These are phyloP conservation scores for Mycena epipterygia DNA, from an alignment of 768 basidiomycete genomes.

Conservation along the genomic window DNA sequence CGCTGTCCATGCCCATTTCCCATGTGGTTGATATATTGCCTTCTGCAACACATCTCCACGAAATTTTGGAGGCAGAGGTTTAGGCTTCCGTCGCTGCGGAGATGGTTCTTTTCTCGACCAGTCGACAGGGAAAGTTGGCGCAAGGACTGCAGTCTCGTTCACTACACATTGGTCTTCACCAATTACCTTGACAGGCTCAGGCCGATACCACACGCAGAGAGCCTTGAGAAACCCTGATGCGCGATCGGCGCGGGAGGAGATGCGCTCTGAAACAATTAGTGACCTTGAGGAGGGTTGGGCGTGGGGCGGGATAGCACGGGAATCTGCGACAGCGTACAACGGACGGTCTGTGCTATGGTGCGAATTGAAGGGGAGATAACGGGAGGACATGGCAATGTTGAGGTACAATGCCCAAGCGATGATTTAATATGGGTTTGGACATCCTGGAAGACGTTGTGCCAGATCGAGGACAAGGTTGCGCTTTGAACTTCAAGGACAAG, in stretches of 20 bases:
- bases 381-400: slow-evolving; percentile 9
- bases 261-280: not conserved
- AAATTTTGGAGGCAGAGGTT: slow-evolving; percentile 10
- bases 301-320: not conserved
- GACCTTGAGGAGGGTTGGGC: not conserved
- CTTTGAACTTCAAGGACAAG: slow-evolving; percentile 11
- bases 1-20: slow-evolving; percentile 39
- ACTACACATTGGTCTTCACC: not conserved
- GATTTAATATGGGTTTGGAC: slow-evolving; percentile 6
- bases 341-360: slow-evolving; percentile 11
- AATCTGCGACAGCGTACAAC: slow-evolving; percentile 15
- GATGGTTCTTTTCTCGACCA: slow-evolving; percentile 9
- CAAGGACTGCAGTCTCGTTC: not conserved
- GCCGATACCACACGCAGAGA: slow-evolving; percentile 21
- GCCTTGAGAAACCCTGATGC: slow-evolving; percentile 21
- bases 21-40: slow-evolving; percentile 33
- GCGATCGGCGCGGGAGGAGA: slow-evolving; percentile 13
- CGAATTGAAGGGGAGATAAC: slow-evolving; percentile 7
- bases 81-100: not conserved
- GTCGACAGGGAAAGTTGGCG: slow-evolving; percentile 19
- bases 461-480: slow-evolving; percentile 21
- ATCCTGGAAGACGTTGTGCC: slow-evolving; percentile 26
- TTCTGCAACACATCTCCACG: slow-evolving; percentile 15
- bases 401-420: not conserved
- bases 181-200: not conserved